A percentile compares a stretch with the other conserved stretches of the same genome.
These are phyloP conservation scores for Aspergillus homomorphus DNA, from an alignment of 495 filamentous ascomycete species.

Conservation along the genomic window DNA sequence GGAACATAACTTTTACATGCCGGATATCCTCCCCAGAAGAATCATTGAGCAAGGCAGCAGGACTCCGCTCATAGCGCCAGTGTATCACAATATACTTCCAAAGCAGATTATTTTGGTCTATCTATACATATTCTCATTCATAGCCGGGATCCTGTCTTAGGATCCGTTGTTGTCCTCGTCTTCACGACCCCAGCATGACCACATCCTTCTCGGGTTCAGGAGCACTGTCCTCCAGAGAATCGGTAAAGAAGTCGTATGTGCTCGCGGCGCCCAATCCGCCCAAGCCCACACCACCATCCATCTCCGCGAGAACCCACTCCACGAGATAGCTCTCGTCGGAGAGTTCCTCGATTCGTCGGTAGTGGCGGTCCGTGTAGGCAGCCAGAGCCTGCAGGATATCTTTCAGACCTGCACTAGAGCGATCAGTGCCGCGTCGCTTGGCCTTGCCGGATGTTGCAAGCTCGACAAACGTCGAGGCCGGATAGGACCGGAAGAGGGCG, in stretches of 20 bases:
- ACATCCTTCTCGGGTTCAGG: constrained; percentile 44
- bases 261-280: constrained; percentile 29
- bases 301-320: constrained; percentile 87
- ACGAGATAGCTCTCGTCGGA: constrained; percentile 93
- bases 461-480: constrained; percentile 66
- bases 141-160: background rate
- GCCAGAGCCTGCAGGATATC: constrained; percentile 79
- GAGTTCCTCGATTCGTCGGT: constrained; percentile 78
- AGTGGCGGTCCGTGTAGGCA: constrained; percentile 90
- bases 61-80: constrained; percentile 23
- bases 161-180: background rate
- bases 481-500: constrained; percentile 73
- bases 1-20: constrained; percentile 15
- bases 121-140: constrained; percentile 23
- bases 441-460: constrained; percentile 51
- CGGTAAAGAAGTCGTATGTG: constrained; percentile 6
- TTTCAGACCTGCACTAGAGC: constrained; percentile 63
- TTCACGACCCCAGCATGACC: constrained; percentile 41
- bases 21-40: background rate
- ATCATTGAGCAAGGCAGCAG: constrained; percentile 12
- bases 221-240: constrained; percentile 23
- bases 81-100: constrained; percentile 12
- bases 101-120: constrained; percentile 20
- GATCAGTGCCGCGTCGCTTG: constrained; percentile 33
- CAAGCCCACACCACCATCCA: constrained; percentile 66